Evolutionary conservation across 23 red algal genomes (phyloP).

Genomic region (Gracilaria domingensis): DNA sequence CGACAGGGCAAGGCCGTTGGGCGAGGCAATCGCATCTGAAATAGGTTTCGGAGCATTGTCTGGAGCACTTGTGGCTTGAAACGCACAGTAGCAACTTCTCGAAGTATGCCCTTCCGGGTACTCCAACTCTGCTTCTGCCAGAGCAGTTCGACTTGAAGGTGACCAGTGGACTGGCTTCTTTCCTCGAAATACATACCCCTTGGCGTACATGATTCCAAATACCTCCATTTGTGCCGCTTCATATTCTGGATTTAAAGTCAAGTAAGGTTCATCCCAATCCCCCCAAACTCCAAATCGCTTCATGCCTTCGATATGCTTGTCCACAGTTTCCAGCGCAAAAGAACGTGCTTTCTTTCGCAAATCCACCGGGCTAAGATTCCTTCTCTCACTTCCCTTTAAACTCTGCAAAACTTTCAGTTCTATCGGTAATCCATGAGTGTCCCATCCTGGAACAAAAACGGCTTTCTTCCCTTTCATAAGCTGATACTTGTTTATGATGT

Average conservation of each 20-base stretch:
- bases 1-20: constrained; percentile 51
- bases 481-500: constrained; percentile 93
- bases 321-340: constrained; percentile 87
- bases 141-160: constrained; percentile 87
- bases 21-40: background rate
- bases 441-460: constrained; percentile 95
- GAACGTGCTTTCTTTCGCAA: constrained; percentile 72
- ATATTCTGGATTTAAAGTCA: constrained; percentile 88
- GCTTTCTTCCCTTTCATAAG: constrained; percentile 80
- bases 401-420: constrained; percentile 95
- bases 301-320: constrained; percentile 81
- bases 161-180: constrained; percentile 99
- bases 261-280: constrained; percentile 91
- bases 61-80: constrained; percentile 33
- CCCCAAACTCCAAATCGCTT: constrained; percentile 96
- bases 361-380: constrained; percentile 43
- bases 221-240: constrained; percentile 97
- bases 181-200: constrained; percentile 94
- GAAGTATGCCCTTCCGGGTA: constrained; percentile 98
- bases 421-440: constrained; percentile 98
- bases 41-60: constrained; percentile 30
- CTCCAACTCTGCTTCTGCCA: constrained; percentile 98
- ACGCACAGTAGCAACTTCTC: constrained; percentile 83
- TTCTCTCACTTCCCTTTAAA: constrained; percentile 62
- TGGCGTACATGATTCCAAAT: constrained; percentile 94